Evolutionary conservation across 2,329 filamentous ascomycete species (phyloP).

Genomic region (Xylogone sp.): DNA sequence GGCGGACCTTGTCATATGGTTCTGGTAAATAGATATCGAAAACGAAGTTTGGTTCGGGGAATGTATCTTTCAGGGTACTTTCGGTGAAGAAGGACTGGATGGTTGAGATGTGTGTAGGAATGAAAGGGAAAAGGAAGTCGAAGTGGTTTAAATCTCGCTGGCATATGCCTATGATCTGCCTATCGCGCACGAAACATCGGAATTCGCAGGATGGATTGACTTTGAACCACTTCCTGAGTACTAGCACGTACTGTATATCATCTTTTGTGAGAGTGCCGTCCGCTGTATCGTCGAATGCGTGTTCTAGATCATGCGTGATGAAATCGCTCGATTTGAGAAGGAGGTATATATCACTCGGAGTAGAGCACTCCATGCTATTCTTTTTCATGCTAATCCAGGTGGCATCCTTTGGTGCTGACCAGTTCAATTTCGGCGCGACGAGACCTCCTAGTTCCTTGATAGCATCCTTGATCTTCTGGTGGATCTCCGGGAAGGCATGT

Average conservation of each 20-base stretch:
- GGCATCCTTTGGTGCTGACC: conserved; percentile 95
- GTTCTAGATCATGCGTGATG: conserved; percentile 87
- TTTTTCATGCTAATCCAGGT: conserved; percentile 81
- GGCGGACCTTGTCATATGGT: conserved; percentile 52
- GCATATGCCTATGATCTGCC: conserved; percentile 75
- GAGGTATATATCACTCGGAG: conserved; percentile 87
- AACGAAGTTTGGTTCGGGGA: conserved; percentile 78
- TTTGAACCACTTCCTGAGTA: conserved; percentile 83
- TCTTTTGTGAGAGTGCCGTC: conserved; percentile 26
- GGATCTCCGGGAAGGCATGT: conserved; percentile 60
- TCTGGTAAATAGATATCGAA: conserved; percentile 93
- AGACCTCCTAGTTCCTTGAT: conserved; percentile 81
- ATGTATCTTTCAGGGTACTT: conserved; percentile 68
- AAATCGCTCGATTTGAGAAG: conserved; percentile 94
- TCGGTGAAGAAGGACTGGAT: conserved; percentile 77
- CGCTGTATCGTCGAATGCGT: conserved; percentile 78
- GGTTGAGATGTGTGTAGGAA: conserved; percentile 60
- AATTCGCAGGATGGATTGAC: conserved; percentile 92
- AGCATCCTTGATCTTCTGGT: conserved; percentile 69
- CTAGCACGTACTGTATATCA: conserved; percentile 50
- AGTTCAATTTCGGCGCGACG: conserved; percentile 92
- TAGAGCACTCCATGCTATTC: conserved; percentile 89
- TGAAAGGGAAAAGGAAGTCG: conserved; percentile 67
- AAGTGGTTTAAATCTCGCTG: conserved; percentile 92
- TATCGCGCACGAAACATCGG: conserved; percentile 85